Percentiles rank a stretch among this genome's conserved stretches.
These are phyloP conservation scores for Inga oerstediana DNA, from an alignment of 306 rosid species.

Conservation along the genomic window DNA sequence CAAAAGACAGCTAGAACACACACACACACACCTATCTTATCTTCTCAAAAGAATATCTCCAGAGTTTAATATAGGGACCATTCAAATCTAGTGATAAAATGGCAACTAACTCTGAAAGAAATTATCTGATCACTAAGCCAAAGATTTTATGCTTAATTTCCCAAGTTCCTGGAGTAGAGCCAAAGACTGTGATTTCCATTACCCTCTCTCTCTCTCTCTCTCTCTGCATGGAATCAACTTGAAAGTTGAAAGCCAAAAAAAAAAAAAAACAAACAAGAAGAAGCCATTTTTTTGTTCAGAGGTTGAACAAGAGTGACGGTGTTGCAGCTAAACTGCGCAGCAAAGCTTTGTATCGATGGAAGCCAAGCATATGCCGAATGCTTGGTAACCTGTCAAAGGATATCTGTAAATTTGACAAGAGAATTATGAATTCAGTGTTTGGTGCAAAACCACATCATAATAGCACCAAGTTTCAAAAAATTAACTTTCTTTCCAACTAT, in stretches of 20 bases:
- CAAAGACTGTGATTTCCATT: background rate
- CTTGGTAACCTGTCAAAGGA: conserved; percentile 97
- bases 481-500: background rate
- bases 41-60: background rate
- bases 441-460: background rate
- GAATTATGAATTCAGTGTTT: conserved; percentile 1
- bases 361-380: conserved; percentile 86
- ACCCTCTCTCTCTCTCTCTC: too few relatives aligned
- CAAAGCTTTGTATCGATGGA: conserved; percentile 91
- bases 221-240: background rate
- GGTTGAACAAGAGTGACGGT: conserved; percentile 48
- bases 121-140: background rate
- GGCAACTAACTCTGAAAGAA: background rate
- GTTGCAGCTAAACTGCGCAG: conserved; percentile 53
- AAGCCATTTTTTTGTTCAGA: conserved; percentile 25
- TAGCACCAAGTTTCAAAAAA: background rate
- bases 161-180: background rate
- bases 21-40: background rate
- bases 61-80: background rate
- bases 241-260: background rate
- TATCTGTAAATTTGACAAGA: conserved; percentile 51
- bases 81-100: background rate
- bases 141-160: background rate
- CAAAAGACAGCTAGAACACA: background rate
- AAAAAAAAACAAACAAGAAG: too few relatives aligned